phyloP scores from a whole-genome alignment of 345 rosid genomes.

The Cardamine chenopodiifolia region DNA sequence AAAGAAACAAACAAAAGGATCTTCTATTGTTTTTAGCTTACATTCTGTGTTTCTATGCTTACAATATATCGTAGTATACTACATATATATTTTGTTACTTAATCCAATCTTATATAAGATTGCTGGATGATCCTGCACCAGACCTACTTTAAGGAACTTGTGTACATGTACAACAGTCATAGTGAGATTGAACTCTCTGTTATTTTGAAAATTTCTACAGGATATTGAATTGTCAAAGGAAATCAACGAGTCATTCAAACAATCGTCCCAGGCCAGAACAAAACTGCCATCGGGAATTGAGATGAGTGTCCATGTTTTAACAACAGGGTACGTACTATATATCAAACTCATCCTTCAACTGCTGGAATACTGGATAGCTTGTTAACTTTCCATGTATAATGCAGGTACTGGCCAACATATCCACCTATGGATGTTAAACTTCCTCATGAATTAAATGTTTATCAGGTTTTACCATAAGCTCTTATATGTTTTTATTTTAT shows the following conservation, averaged over 20 bases:
- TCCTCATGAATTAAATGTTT: conserved; percentile 96
- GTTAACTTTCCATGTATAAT: conserved; percentile 36
- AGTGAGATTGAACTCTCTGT: conserved; percentile 18
- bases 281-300: conserved; percentile 96
- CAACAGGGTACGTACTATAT: conserved; percentile 70
- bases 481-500: conserved; percentile 13
- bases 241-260: conserved; percentile 95
- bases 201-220: conserved; percentile 47
- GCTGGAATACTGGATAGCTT: neutral
- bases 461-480: conserved; percentile 67
- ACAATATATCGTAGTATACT: neutral
- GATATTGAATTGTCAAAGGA: conserved; percentile 97
- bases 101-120: conserved; percentile 3
- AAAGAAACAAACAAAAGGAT: neutral
- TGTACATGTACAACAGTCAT: conserved; percentile 4
- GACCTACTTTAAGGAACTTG: conserved; percentile 6
- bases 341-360: conserved; percentile 9
- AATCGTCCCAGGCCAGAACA: conserved; percentile 95
- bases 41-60: neutral
- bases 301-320: conserved; percentile 96
- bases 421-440: conserved; percentile 99
- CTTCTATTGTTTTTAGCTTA: neutral
- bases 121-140: conserved; percentile 9
- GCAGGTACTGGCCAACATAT: conserved; percentile 99
- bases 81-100: neutral